phyloP scores from a whole-genome alignment of 257 asterid species.

The Solanum dulcamara region DNA sequence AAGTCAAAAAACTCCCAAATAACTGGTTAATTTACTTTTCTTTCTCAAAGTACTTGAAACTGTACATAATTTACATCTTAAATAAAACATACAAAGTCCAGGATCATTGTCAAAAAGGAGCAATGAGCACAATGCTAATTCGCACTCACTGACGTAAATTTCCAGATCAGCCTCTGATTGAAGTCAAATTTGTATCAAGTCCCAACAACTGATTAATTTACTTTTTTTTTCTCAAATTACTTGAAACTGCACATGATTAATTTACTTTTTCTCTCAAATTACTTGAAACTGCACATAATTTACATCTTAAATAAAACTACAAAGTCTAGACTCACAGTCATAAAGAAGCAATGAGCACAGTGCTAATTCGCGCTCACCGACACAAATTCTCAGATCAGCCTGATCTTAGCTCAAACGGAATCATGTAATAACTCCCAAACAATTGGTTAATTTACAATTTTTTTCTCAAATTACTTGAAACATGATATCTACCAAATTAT shows the following conservation, averaged over 20 bases:
- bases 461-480: background rate
- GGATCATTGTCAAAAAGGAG: background rate
- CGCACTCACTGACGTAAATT: background rate
- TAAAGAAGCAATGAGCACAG: background rate
- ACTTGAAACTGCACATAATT: background rate
- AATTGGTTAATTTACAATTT: background rate
- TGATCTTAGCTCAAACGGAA: background rate
- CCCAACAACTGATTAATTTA: no score
- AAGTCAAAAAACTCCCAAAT: background rate
- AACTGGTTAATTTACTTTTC: background rate
- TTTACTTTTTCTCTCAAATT: background rate
- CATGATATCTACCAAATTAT: background rate
- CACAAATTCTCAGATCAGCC: background rate
- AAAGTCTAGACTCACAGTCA: background rate
- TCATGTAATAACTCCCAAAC: background rate
- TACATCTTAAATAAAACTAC: background rate
- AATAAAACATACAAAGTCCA: background rate
- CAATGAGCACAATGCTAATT: background rate
- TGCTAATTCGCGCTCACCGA: background rate
- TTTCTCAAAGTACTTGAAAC: background rate
- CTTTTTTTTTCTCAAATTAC: no score
- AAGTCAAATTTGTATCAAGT: background rate
- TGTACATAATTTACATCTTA: background rate
- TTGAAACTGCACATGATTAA: background rate
- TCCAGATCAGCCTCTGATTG: background rate